Percentiles rank a stretch among this genome's conserved stretches.
Evolutionary conservation across 116 monocot species (phyloP).

Genomic region (Phalaenopsis hybrid): DNA sequence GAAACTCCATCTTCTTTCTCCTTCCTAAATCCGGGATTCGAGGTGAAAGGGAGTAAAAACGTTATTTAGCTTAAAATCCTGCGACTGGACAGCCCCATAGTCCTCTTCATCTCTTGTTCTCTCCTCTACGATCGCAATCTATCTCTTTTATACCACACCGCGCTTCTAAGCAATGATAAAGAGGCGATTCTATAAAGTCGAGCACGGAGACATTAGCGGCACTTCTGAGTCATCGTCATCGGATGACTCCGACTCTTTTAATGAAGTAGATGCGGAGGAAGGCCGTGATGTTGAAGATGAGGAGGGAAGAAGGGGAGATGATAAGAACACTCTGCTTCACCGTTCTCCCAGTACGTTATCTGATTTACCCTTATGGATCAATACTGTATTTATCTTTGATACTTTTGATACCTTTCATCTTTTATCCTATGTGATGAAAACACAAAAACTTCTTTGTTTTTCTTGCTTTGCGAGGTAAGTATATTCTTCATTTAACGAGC

Average conservation of each 20-base stretch:
- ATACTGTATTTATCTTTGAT: background rate
- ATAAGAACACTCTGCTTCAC: background rate
- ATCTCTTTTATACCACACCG: background rate
- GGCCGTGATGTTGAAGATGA: slow-evolving; percentile 1
- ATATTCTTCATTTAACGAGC: background rate
- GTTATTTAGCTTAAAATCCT: no score
- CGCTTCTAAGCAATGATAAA: slow-evolving; percentile 26
- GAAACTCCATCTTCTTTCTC: no score
- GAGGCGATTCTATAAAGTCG: slow-evolving; percentile 27
- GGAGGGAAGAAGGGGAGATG: background rate
- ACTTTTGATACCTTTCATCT: background rate
- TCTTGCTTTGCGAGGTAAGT: background rate
- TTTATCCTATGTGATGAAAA: background rate
- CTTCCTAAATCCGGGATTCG: no score
- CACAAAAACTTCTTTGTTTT: background rate
- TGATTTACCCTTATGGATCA: background rate
- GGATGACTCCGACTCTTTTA: slow-evolving; percentile 8
- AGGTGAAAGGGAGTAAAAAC: no score
- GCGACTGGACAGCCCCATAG: no score
- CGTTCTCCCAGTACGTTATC: slow-evolving; percentile 14
- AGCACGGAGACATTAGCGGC: slow-evolving; percentile 19
- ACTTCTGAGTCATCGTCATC: slow-evolving; percentile 26
- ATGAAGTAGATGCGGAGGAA: background rate
- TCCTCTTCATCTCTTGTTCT: background rate
- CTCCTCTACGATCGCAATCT: background rate